Conservation (phyloP, 73 alveolate genomes). For the Halteria grandinella region DNA sequence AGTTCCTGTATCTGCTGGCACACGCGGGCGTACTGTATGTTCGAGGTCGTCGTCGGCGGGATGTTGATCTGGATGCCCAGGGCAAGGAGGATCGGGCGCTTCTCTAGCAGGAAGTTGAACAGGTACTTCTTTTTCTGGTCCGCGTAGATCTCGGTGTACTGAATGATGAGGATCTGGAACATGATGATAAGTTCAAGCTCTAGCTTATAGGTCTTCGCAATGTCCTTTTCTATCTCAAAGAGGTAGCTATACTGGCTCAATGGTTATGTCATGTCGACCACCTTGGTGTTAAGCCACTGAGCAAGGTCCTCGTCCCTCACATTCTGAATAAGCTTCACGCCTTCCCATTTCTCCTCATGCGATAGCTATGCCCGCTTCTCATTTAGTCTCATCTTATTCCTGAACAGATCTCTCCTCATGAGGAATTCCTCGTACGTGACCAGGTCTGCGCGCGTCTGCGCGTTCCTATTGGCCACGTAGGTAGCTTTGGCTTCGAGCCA, state of each 20-base stretch:
- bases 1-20: conserved; percentile 55
- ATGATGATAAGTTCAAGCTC: conserved; percentile 68
- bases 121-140: conserved; percentile 57
- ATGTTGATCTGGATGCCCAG: conserved; percentile 56
- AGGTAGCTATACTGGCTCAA: conserved; percentile 50
- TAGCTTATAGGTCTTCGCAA: conserved; percentile 45
- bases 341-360: conserved; percentile 27
- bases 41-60: conserved; percentile 59
- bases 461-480: conserved; percentile 37
- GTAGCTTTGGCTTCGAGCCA: conserved; percentile 73
- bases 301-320: no score
- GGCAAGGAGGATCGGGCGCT: conserved; percentile 62
- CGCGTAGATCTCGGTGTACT: conserved; percentile 32
- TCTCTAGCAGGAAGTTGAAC: conserved; percentile 54
- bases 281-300: conserved; percentile 4
- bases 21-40: conserved; percentile 51
- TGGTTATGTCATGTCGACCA: neutral
- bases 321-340: conserved; percentile 11
- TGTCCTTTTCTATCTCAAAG: conserved; percentile 40
- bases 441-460: conserved; percentile 7
- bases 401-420: conserved; percentile 44
- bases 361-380: conserved; percentile 16
- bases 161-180: conserved; percentile 53
- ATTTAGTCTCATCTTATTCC: conserved; percentile 32
- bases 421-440: conserved; percentile 27